A percentile compares a stretch with the other conserved stretches of the same genome.
Conservation (phyloP, 179 eudicot species). For the Silene vulgaris region DNA sequence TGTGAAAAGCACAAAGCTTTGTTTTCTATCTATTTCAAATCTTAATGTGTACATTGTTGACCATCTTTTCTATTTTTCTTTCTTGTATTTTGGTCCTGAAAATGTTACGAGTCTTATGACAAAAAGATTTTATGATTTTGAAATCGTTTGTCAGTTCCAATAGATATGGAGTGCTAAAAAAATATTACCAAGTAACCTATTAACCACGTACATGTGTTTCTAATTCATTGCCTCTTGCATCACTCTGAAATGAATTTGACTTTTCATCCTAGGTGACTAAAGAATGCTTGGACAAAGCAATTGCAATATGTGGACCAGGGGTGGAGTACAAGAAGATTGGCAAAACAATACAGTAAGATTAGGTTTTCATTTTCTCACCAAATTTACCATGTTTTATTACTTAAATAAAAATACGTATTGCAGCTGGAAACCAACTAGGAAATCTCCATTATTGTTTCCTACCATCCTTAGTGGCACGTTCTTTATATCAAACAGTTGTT, state of each 20-base stretch:
- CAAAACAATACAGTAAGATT: conserved; percentile 75
- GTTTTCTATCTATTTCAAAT: not conserved
- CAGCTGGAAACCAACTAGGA: not conserved
- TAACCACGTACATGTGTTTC: not conserved
- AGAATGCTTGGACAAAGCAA: conserved; percentile 80
- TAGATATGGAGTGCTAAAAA: too few species aligned
- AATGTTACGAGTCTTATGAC: too few species aligned
- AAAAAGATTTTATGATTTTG: too few species aligned
- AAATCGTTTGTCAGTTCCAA: too few species aligned
- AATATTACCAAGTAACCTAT: not conserved
- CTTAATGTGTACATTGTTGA: not conserved
- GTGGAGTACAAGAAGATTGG: conserved; percentile 84
- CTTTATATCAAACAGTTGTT: not conserved
- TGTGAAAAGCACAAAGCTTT: not conserved
- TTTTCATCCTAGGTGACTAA: conserved; percentile 61
- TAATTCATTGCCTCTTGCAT: not conserved
- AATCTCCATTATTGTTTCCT: not conserved
- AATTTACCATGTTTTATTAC: not conserved
- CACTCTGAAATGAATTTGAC: conserved; percentile 1
- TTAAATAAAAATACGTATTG: not conserved
- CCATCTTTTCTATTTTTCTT: not conserved
- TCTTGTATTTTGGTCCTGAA: too few species aligned
- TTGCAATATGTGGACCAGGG: conserved; percentile 87
- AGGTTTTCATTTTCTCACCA: conserved; percentile 4
- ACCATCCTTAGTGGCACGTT: not conserved